Evolutionary conservation across 805 yeast species (phyloP).

Genomic region (Millerozyma acaciae): DNA sequence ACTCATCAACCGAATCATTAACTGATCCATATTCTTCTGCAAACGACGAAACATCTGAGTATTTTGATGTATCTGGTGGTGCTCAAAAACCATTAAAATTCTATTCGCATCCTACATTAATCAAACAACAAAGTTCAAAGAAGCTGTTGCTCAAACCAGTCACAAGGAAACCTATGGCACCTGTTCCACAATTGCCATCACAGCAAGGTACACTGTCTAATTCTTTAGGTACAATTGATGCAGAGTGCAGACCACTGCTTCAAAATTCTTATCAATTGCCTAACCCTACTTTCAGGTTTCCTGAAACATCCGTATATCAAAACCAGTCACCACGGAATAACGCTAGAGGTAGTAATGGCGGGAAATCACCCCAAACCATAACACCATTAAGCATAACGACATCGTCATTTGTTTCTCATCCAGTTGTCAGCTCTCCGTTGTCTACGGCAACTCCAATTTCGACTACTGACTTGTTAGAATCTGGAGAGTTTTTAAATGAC

Average conservation of each 20-base stretch:
- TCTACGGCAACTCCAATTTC: conserved; percentile 28
- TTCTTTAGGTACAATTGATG: neutral
- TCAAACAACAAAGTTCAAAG: conserved; percentile 2
- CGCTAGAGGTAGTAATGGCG: neutral
- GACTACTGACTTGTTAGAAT: conserved; percentile 18
- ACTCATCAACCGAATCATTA: conserved; percentile 29
- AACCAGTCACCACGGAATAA: neutral
- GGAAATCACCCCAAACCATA: neutral
- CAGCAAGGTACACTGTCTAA: conserved; percentile 1
- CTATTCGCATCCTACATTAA: neutral
- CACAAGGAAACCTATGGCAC: conserved; percentile 11
- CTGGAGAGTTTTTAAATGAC: conserved; percentile 8
- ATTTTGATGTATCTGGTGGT: conserved; percentile 16
- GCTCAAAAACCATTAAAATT: too few species aligned
- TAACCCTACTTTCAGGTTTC: conserved; percentile 9
- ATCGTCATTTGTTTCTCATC: conserved; percentile 18
- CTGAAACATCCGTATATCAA: conserved; percentile 7
- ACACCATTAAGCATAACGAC: neutral
- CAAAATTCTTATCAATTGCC: conserved; percentile 5
- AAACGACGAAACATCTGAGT: conserved; percentile 21
- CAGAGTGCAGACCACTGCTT: too few species aligned
- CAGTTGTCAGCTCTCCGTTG: conserved; percentile 34
- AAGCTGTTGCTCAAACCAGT: conserved; percentile 10
- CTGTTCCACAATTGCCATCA: conserved; percentile 12
- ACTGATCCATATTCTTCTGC: conserved; percentile 24